Base-by-base conservation (phyloP, 768 basidiomycete genomes). In the Lactarius quietus region DNA sequence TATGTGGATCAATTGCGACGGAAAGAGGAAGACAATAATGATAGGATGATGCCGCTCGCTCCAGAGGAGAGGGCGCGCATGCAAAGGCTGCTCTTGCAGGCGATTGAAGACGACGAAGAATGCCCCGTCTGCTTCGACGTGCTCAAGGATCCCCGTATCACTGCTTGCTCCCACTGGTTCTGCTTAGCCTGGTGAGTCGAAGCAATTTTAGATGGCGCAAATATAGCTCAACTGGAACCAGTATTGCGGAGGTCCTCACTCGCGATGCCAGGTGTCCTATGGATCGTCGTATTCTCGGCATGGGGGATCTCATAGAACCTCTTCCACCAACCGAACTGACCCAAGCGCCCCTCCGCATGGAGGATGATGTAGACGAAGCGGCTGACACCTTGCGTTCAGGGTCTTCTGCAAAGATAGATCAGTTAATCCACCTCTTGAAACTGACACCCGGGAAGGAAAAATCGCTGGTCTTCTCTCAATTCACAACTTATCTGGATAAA, bases 401-500 rank as follows among this genome's bases (percentile, higher is more conserved):
- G 3, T 84, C 90, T 7, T 94, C 93, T 26, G 90, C 91, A 14
- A 95, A 95, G 76, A 89, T 93, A 59, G 88, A 90, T 59, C 92
- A 93, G 70, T 78, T 95, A 18, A 73, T 93, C 26, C 83, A 89
- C 59, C 81, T 93, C 51, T 79, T 95, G 51, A 79, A 82, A 66
- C 74, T 93, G 15, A 89, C 85, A 6, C 89, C 90, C 0, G 65
- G 70, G 4, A 82, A 80, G 1, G 89, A 93, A 67, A 95, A 95
- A 74, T 88, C 89, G 3, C 78, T 95, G 3, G 92, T 95, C 1
- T 95, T 95, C 72, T 93, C 90, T 3, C 93, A 95, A 70, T 95
- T 94, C 71, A 95, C 92, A 4, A 83, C 85, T 3, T 94, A 92
- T 76, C 74, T 94, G 60, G 88, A 92, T 77, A 89, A 92, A 78